A percentile compares a stretch with the other conserved stretches of the same genome.
These are phyloP conservation scores for Talaromyces sp. DNA, from an alignment of 2,329 filamentous ascomycete species.

Conservation along the genomic window DNA sequence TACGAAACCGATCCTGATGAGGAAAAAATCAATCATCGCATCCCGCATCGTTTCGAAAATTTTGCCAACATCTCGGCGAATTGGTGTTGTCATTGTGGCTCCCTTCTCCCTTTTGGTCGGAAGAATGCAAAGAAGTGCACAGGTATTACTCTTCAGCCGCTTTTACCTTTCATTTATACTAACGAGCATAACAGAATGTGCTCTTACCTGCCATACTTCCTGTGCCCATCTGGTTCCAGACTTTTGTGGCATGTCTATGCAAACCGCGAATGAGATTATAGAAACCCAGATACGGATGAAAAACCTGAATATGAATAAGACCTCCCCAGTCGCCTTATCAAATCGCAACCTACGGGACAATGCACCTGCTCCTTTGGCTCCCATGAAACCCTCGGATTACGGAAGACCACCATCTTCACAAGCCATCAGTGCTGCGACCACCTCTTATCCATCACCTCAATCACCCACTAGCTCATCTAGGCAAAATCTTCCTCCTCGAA, in stretches of 20 bases:
- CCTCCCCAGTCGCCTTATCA: constrained; percentile 51
- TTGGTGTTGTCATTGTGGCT: constrained; percentile 99
- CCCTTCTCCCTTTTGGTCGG: constrained; percentile 88
- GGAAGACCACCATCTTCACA: constrained; percentile 37
- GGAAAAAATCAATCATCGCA: constrained; percentile 99
- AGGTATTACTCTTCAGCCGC: constrained; percentile 49
- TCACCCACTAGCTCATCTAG: constrained; percentile 42
- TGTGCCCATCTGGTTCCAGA: constrained; percentile 96
- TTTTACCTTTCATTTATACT: not conserved
- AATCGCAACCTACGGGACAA: constrained; percentile 64
- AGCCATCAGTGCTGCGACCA: constrained; percentile 42
- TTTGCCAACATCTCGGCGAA: constrained; percentile 98
- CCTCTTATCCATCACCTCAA: constrained; percentile 45
- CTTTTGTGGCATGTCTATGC: constrained; percentile 99
- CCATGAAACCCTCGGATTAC: constrained; percentile 39
- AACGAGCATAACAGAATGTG: constrained; percentile 65
- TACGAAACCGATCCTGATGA: constrained; percentile 97
- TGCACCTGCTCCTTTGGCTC: constrained; percentile 34
- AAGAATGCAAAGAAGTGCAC: constrained; percentile 92
- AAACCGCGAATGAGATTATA: constrained; percentile 88
- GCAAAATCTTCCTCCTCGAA: constrained; percentile 47
- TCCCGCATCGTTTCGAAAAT: constrained; percentile 94
- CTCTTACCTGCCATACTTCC: constrained; percentile 81
- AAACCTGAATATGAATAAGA: constrained; percentile 57
- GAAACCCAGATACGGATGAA: constrained; percentile 80